A percentile compares a stretch with the other conserved stretches of the same genome.
Conservation (phyloP, 2,329 filamentous ascomycete species). For the Berkeleyomyces basicola region DNA sequence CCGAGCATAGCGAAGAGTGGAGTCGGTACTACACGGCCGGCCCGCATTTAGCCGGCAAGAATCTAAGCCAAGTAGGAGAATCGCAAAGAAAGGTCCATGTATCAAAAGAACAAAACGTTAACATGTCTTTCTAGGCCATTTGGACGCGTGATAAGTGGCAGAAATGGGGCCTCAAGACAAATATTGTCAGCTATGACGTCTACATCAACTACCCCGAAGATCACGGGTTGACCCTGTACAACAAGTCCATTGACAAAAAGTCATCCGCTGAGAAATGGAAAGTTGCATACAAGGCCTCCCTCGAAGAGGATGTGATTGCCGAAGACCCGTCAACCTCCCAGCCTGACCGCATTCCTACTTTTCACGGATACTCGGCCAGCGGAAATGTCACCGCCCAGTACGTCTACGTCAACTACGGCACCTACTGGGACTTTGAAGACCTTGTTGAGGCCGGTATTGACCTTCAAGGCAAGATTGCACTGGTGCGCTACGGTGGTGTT, state of each 20-base stretch:
- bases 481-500: conserved; percentile 70
- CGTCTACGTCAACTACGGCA: conserved; percentile 85
- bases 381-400: conserved; percentile 81
- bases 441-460: conserved; percentile 57
- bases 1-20: conserved; percentile 48
- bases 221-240: conserved; percentile 50
- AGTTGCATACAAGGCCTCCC: conserved; percentile 58
- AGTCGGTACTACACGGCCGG: conserved; percentile 64
- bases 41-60: conserved; percentile 60
- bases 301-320: conserved; percentile 71
- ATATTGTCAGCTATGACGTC: conserved; percentile 54
- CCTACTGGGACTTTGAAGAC: conserved; percentile 71
- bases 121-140: conserved; percentile 31
- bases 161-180: conserved; percentile 48
- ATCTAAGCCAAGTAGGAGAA: conserved; percentile 45
- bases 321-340: conserved; percentile 67
- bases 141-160: conserved; percentile 64
- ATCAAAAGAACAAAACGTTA: not conserved
- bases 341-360: conserved; percentile 62
- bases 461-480: conserved; percentile 69
- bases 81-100: not conserved
- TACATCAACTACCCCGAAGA: conserved; percentile 65
- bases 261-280: conserved; percentile 30
- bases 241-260: conserved; percentile 25
- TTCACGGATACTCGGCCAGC: conserved; percentile 86